Conservation (phyloP, 2,329 filamentous ascomycete genomes). For the Triangularia setosa region DNA sequence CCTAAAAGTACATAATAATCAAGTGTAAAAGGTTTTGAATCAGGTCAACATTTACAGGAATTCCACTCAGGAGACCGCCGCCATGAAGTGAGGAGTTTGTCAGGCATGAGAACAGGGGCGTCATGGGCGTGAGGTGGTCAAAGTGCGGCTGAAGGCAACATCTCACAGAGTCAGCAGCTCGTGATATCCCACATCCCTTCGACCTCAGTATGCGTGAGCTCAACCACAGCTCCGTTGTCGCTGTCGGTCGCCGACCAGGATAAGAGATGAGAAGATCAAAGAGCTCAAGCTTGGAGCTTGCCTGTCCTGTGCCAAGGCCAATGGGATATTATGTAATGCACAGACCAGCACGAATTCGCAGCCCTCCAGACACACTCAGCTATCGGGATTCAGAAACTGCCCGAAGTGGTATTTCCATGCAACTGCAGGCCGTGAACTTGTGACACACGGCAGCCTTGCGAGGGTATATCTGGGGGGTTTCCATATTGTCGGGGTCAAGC, state of each 20-base stretch:
- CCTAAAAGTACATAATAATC: not conserved
- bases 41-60: no score
- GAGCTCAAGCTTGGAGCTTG: no score
- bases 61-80: not conserved
- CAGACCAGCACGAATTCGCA: not conserved
- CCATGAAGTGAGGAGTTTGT: not conserved
- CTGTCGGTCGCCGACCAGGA: not conserved
- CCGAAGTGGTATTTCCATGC: not conserved
- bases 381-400: not conserved
- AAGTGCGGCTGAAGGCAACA: no score
- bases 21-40: not conserved
- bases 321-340: not conserved
- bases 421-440: not conserved
- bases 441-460: not conserved
- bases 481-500: not conserved
- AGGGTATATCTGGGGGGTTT: not conserved
- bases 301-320: no score
- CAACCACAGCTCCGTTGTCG: not conserved
- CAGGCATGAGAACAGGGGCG: not conserved
- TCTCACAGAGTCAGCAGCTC: not conserved
- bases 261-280: not conserved
- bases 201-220: not conserved
- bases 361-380: no score
- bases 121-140: no score
- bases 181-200: not conserved